Evolutionary conservation across 768 basidiomycete genomes (phyloP).

Genomic region (Russula sp.): DNA sequence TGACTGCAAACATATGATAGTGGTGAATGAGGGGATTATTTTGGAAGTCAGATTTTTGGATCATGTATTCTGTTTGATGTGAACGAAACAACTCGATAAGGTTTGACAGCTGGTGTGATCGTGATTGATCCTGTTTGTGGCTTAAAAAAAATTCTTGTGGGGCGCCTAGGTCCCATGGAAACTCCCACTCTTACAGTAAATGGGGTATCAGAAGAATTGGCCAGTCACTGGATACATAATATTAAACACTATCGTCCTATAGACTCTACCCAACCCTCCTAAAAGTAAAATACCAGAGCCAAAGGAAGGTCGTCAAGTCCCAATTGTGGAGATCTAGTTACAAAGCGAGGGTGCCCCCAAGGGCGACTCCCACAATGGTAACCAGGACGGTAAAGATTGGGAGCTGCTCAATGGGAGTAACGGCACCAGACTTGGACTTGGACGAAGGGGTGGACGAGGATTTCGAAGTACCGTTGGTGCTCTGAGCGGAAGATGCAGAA

Average conservation of each 20-base stretch:
- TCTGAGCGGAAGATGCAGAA: background rate
- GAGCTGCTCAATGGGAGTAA: background rate
- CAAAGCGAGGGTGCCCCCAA: slow-evolving; percentile 5
- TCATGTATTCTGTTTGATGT: no score
- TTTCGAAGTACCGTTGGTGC: background rate
- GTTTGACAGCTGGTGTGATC: no score
- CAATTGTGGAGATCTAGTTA: background rate
- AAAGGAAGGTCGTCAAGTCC: background rate
- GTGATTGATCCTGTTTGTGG: no score
- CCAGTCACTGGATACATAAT: background rate
- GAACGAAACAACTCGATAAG: no score
- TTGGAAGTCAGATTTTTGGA: no score
- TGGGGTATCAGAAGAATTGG: background rate
- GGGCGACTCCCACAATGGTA: background rate
- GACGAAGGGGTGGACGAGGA: background rate
- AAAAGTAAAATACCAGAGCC: background rate
- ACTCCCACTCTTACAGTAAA: background rate
- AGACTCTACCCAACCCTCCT: background rate
- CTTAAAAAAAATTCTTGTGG: no score
- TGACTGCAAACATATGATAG: slow-evolving; percentile 13
- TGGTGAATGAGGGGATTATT: background rate
- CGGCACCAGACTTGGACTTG: background rate
- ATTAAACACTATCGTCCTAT: background rate
- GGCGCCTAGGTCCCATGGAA: no score
- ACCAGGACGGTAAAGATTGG: background rate